Evolutionary conservation across 179 eudicot genomes (phyloP).

Genomic region (Camellia oleifera): DNA sequence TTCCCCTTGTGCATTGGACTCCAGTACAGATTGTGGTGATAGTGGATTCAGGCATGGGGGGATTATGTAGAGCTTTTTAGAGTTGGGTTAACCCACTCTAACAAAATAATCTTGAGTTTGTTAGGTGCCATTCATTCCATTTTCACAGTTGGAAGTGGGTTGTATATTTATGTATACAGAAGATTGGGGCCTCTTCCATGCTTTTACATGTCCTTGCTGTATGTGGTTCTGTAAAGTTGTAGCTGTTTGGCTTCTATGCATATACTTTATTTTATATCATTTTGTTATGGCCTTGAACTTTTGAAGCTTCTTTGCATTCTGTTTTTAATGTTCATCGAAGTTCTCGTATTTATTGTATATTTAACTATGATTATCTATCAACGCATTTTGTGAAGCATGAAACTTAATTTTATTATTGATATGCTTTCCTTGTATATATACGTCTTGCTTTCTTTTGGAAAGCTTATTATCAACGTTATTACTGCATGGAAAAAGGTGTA

Average conservation of each 20-base stretch:
- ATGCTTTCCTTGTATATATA: background rate
- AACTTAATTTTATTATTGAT: background rate
- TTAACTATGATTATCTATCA: background rate
- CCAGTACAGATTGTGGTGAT: conserved; percentile 74
- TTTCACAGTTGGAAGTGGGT: conserved; percentile 41
- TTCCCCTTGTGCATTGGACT: conserved; percentile 87
- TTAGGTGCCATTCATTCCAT: conserved; percentile 36
- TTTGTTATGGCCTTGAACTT: conserved; percentile 14
- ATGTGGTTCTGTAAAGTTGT: conserved; percentile 37
- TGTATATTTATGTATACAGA: conserved; percentile 66
- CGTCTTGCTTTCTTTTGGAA: background rate
- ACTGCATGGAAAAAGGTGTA: background rate
- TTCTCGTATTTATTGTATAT: conserved; percentile 3
- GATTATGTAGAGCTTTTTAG: conserved; percentile 54
- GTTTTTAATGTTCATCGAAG: background rate
- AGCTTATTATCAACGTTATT: background rate
- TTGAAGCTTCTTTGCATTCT: background rate
- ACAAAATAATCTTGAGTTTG: conserved; percentile 25
- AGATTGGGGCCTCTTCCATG: conserved; percentile 48
- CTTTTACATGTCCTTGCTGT: conserved; percentile 29
- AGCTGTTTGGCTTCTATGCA: conserved; percentile 34
- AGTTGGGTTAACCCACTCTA: conserved; percentile 39
- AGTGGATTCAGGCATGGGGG: conserved; percentile 73
- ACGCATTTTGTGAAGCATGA: background rate
- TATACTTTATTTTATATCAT: conserved; percentile 22